A percentile compares a stretch with the other conserved stretches of the same genome.
Evolutionary conservation across 208 protist genomes (phyloP).

Genomic region (Wallacemonas sp.): DNA sequence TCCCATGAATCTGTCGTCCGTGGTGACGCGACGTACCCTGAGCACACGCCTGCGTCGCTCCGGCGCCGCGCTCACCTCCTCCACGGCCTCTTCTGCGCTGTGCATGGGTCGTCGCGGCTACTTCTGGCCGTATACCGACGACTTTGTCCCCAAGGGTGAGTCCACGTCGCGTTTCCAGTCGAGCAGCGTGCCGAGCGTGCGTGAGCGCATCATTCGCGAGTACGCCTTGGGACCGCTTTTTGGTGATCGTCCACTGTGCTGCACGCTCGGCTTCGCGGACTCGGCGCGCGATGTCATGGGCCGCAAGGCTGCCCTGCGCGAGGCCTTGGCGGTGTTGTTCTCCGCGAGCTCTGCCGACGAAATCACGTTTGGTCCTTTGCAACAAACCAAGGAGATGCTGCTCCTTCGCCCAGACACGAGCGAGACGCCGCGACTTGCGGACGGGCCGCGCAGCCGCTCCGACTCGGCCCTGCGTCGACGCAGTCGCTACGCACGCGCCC

Average conservation of each 20-base stretch:
- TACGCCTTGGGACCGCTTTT: slow-evolving; percentile 84
- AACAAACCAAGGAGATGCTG: slow-evolving; percentile 72
- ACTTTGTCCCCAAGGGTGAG: slow-evolving; percentile 75
- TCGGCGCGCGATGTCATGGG: slow-evolving; percentile 30
- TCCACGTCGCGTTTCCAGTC: slow-evolving; percentile 70
- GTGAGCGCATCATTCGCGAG: slow-evolving; percentile 59
- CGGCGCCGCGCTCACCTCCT: slow-evolving; percentile 1
- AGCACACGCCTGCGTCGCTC: too few species aligned
- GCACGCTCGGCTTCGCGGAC: slow-evolving; percentile 51
- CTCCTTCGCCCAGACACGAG: slow-evolving; percentile 47
- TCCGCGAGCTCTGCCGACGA: slow-evolving; percentile 18
- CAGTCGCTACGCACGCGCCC: slow-evolving; percentile 46
- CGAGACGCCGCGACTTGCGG: slow-evolving; percentile 57
- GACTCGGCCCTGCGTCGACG: slow-evolving; percentile 25
- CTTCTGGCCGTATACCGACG: slow-evolving; percentile 75
- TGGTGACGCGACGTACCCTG: too few species aligned
- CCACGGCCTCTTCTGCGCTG: slow-evolving; percentile 1
- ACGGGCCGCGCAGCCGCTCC: slow-evolving; percentile 27
- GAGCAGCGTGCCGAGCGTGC: slow-evolving; percentile 62
- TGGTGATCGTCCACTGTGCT: slow-evolving; percentile 55
- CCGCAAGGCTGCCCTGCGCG: slow-evolving; percentile 28
- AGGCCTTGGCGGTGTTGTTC: slow-evolving; percentile 40
- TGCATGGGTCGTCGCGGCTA: slow-evolving; percentile 43
- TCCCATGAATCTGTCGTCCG: too few species aligned
- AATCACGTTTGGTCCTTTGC: slow-evolving; percentile 47